Conservation (phyloP, 2,329 filamentous ascomycete genomes). For the Phialophora macrospora region DNA sequence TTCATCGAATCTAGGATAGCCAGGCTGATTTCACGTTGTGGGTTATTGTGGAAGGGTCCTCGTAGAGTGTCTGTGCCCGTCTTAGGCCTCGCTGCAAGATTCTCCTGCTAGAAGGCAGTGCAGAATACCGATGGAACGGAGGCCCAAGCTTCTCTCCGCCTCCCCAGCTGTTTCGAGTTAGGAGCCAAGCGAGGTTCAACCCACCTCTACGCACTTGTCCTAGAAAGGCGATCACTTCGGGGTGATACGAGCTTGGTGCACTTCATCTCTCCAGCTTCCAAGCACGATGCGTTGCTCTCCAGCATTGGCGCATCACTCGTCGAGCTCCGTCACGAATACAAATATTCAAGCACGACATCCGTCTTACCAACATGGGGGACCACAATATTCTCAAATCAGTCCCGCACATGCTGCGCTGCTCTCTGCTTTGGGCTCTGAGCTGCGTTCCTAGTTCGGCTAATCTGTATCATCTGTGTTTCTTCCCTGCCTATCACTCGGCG, state of each 20-base stretch:
- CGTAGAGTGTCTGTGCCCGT: too few relatives aligned
- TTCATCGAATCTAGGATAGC: too few relatives aligned
- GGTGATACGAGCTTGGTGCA: not conserved
- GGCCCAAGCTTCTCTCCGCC: not conserved
- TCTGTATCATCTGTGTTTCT: constrained; percentile 13
- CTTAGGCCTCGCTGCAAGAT: too few relatives aligned
- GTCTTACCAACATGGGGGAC: not conserved
- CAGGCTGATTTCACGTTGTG: too few relatives aligned
- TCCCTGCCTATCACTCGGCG: not conserved
- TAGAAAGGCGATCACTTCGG: not conserved
- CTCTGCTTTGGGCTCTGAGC: not conserved
- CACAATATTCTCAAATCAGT: not conserved
- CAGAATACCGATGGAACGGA: not conserved
- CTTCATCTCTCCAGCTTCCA: not conserved
- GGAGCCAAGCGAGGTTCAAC: not conserved
- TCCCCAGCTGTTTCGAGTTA: not conserved
- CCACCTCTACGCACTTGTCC: not conserved
- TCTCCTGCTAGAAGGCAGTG: too few relatives aligned
- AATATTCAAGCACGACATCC: not conserved
- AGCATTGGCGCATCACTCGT: not conserved
- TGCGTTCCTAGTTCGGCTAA: not conserved
- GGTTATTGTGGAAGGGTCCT: too few relatives aligned
- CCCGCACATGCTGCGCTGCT: not conserved
- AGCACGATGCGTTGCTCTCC: not conserved
- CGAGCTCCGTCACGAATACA: not conserved